These are phyloP conservation scores for Plasmodium berghei DNA, from an alignment of 169 alveolate species.

Conservation along the genomic window DNA sequence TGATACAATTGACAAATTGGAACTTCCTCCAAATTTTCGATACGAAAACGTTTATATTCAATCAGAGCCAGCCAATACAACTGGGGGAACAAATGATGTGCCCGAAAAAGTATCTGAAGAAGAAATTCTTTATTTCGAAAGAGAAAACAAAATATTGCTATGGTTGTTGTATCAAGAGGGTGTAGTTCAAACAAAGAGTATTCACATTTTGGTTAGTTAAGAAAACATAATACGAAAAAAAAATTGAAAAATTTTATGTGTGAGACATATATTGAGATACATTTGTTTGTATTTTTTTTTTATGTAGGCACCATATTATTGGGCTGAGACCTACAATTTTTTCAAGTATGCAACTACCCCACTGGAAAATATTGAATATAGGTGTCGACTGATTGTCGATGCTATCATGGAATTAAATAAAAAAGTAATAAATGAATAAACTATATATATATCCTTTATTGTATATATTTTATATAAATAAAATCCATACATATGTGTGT, in stretches of 20 bases:
- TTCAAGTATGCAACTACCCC: slow-evolving; percentile 68
- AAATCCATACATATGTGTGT: background rate
- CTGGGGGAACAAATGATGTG: slow-evolving; percentile 30
- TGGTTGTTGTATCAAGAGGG: slow-evolving; percentile 66
- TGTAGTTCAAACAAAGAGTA: slow-evolving; percentile 58
- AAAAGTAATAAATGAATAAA: slow-evolving; percentile 3
- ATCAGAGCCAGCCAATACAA: background rate
- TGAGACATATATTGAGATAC: background rate
- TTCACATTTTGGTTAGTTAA: slow-evolving; percentile 59
- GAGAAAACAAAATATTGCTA: slow-evolving; percentile 60
- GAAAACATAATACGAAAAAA: slow-evolving; percentile 2
- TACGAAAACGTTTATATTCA: slow-evolving; percentile 20
- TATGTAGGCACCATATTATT: slow-evolving; percentile 61
- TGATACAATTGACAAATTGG: slow-evolving; percentile 45
- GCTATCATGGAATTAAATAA: slow-evolving; percentile 25
- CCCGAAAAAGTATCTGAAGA: slow-evolving; percentile 25
- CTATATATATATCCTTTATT: background rate
- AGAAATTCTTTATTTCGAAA: slow-evolving; percentile 38
- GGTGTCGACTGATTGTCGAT: slow-evolving; percentile 55
- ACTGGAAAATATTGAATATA: slow-evolving; percentile 42
- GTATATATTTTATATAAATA: background rate
- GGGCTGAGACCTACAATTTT: slow-evolving; percentile 61
- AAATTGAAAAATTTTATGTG: background rate
- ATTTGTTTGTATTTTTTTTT: background rate
- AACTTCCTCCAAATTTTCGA: slow-evolving; percentile 40